These are phyloP conservation scores for Curvularia sp. DNA, from an alignment of 2,329 filamentous ascomycete species.

Conservation along the genomic window DNA sequence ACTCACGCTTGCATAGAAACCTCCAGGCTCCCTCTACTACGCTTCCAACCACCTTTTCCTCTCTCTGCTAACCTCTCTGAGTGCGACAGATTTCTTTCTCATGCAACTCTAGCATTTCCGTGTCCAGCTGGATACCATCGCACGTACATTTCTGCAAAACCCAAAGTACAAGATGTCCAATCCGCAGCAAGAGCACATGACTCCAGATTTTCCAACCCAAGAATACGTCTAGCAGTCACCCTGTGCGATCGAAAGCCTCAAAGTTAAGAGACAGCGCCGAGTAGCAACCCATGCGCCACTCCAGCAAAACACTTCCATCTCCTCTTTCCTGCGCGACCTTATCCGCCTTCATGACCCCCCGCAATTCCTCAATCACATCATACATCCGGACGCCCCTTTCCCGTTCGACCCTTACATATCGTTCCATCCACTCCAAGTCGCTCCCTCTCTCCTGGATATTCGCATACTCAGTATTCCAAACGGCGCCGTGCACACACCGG, in stretches of 20 bases:
- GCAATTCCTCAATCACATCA: conserved; percentile 23
- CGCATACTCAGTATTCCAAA: conserved; percentile 8
- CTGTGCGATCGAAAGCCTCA: not conserved
- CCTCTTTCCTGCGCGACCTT: not conserved
- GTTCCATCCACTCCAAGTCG: conserved; percentile 5
- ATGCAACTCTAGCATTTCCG: not conserved
- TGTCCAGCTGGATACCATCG: not conserved
- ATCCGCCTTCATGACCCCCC: conserved; percentile 6
- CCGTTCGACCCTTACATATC: conserved; percentile 19
- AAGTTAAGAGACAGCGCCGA: not conserved
- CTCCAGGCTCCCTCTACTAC: not conserved
- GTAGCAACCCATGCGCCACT: conserved; percentile 12
- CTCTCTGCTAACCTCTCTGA: not conserved
- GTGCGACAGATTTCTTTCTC: not conserved
- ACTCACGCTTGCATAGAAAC: not conserved
- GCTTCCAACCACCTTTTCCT: not conserved
- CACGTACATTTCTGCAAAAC: not conserved
- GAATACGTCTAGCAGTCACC: not conserved
- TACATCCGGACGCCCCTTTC: conserved; percentile 18
- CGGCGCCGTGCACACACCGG: conserved; percentile 10
- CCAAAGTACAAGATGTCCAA: not conserved
- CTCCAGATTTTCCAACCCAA: not conserved
- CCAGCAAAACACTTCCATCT: conserved; percentile 13
- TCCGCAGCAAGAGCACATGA: not conserved
- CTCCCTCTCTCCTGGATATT: conserved; percentile 6